Evolutionary conservation across 202 grass and related monocot genomes (phyloP), one percentile per base, ranked within the genome.

Genomic region (Cymbopogon flexuosus): DNA sequence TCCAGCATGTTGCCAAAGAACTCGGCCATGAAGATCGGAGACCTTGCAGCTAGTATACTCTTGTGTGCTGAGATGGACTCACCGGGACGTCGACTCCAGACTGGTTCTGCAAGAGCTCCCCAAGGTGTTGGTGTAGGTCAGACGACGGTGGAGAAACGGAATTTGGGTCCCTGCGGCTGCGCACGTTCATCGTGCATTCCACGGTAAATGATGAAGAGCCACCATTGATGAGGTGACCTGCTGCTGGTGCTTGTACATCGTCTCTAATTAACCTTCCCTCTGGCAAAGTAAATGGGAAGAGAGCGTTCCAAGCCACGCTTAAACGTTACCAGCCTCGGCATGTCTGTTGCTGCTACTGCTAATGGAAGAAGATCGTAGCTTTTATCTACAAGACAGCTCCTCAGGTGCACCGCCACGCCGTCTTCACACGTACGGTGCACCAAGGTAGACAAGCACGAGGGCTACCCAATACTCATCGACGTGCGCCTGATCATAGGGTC

Each of bases 31-130:
- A 63, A 34, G 2, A 64, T 16, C 14, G 62, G 70, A 0, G 46
- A 73, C 71, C 71, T 75, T 2, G 68, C 23, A 0, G 83, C 74
- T 9, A 78, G 83, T 11, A 79, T 31, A 39, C 18, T 43, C 51
- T 60, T 85, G 27, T 85, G 83, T 18, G 74, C 83, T 2, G 65
- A 8, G 8, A 79, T 62, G 37, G 83, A 62, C 76, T 85, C 16
- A 11, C 83, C 83, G 18, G 65, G 24, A 85, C 62, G 36, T 72
- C 83, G 2, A 8, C 73, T 4, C 83, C 74, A 1, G 40, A 14
- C 59, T 41, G 22, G 9, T 19, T 72, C 15, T 29, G 14, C 19
- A 85, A 49, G 22, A 85, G 62, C 56, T 9, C 13, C 1, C 30
- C 43, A 1, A 86, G 65, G 46, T 86, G 67, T 1, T 42, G n/a